Conservation (phyloP, 139 green algal genomes). For the Desmodesmus armatus region DNA sequence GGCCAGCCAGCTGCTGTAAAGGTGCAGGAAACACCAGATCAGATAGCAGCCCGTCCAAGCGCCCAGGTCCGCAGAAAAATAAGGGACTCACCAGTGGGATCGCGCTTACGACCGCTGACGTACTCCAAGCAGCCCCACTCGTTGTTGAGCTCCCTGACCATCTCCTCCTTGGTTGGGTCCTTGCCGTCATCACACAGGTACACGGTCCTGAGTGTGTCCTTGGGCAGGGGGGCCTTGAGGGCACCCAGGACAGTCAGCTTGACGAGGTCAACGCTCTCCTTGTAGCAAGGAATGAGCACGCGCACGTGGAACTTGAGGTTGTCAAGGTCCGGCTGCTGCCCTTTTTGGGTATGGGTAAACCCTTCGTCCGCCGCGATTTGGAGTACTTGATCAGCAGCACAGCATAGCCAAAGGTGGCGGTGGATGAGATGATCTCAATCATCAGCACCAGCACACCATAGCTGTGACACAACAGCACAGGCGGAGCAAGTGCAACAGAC, state of each 20-base stretch:
- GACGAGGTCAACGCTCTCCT: constrained; percentile 50
- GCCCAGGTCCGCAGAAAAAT: background rate
- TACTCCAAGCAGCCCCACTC: constrained; percentile 65
- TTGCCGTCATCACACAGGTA: constrained; percentile 57
- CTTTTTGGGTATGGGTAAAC: constrained; percentile 51
- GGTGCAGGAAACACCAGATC: too few relatives aligned
- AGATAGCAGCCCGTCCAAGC: background rate
- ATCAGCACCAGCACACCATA: constrained; percentile 59
- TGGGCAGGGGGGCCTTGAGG: constrained; percentile 48
- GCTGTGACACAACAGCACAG: background rate
- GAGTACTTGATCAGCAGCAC: constrained; percentile 56
- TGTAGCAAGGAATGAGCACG: constrained; percentile 69
- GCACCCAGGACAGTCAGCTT: constrained; percentile 46
- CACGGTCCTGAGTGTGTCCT: constrained; percentile 48
- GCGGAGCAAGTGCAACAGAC: background rate
- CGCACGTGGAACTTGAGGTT: constrained; percentile 54
- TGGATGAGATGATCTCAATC: constrained; percentile 58
- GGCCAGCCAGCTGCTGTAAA: too few relatives aligned
- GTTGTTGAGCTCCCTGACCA: constrained; percentile 47
- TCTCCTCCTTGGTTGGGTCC: constrained; percentile 49
- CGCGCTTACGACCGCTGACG: constrained; percentile 78
- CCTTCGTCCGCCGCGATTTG: constrained; percentile 50
- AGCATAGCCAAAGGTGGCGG: constrained; percentile 58
- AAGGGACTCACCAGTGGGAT: constrained; percentile 41
- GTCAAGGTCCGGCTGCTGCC: constrained; percentile 50